Base-by-base conservation (phyloP, 192 early-diverging fungal species). In the Cetraspora pellucida region DNA sequence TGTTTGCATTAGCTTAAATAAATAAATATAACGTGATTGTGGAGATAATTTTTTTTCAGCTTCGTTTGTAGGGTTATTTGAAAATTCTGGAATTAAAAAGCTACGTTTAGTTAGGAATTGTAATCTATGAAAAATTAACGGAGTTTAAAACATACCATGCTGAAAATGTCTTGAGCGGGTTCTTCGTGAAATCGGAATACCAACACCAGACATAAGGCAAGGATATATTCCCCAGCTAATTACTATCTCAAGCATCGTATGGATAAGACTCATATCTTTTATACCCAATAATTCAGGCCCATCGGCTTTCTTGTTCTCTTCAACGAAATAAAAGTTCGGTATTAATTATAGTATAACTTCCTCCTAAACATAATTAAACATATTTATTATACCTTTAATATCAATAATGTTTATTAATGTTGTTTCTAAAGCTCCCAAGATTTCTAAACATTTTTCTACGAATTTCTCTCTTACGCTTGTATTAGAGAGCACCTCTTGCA, bases 201-300 rank as follows among this genome's bases (percentile, higher is more conserved):
- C 94, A 0, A 93, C 89, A 16, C 91, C 92, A 0, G 86, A 85
- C 23, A 88, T 74, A 27, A 93, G 80, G 43, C 84, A 86, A 1
- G 94, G 94, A 69, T 88, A 87, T 13, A 94, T 78, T 10, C 91
- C 91, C 88, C 89, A 89, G 43, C 81, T 90, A 3, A 91, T 84
- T 47, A 90, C 79, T 45, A 90, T 84, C 79, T 92, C 89, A 14
- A 92, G 74, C 68, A 92, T 82, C 21, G 89, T 91, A 72, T 90
- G 85, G 25, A 92, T 80, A 52, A 89, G 79, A 45, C 89, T 80
- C 31, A 89, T 79, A 77, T 92, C 91, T 74, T 84, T 80, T n/a
- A 90, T 81, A 68, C 91, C 91, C 25, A 84, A 75, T 25, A 82
- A 30, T 25, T 84, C 83, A 64, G 78, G 73, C 54, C 81, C 80